Base-by-base conservation (phyloP, 345 rosid genomes). In the Salix viminalis region DNA sequence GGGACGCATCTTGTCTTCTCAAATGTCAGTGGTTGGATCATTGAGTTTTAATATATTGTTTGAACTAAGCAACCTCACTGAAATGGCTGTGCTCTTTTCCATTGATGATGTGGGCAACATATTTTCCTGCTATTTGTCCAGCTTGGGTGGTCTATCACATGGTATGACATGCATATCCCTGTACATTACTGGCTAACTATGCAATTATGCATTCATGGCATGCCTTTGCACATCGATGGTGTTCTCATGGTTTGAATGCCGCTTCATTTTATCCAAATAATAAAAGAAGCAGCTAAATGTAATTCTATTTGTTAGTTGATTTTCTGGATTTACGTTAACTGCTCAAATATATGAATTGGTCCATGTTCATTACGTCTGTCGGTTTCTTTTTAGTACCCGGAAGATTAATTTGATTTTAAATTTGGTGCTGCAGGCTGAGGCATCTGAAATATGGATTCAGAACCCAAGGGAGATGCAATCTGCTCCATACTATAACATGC, bases 391-490 rank as follows among this genome's bases (percentile, higher is more conserved):
- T 67, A 39, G 46, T 26, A 11, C 16, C 50, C 16, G 34, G 24
- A 56, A 26, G 30, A 18, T 54, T 7, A 60, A 19, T 60, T 0
- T n/a, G 65, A 8, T 4, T 21, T 72, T 65, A 42, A 64, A n/a
- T 39, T 19, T 60, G n/a, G 11, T 67, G 36, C 54, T 64, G 74
- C 89, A 95, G 99, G 92, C 93, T 1, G 99, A 91, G 85, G 74
- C 95, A 60, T 91, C 99, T 13, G 99, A 95, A 82, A 87, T 95
- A 26, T 95, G 99, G 99, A 85, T 93, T 84, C 94, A 87, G 79
- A 95, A 93, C 84, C 93, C 89, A 2, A 89, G 99, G 81, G 97
- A 93, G 65, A 77, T 89, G 36, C 99, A 93, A 60, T 89, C 97
- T 39, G 77, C 88, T 50, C 89, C 86, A 12, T 93, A 91, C 87